Conservation (phyloP, 2,329 filamentous ascomycete genomes). For the Aspergillus chevalieri region DNA sequence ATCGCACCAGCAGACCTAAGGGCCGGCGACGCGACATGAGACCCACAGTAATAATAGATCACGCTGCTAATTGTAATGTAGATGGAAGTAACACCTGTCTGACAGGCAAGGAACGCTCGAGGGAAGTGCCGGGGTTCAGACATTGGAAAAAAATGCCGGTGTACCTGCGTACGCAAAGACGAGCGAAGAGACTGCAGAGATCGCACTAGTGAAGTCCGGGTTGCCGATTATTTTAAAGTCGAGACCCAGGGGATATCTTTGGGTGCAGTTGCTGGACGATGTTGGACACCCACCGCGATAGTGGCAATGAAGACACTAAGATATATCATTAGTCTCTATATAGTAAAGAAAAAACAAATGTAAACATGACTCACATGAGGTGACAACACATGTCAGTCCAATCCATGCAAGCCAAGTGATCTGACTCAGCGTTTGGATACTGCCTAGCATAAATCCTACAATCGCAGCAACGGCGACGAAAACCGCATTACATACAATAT, state of each 20-base stretch:
- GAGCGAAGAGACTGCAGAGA: slow-evolving; percentile 16
- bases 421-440: slow-evolving; percentile 27
- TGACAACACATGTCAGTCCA: slow-evolving; percentile 11
- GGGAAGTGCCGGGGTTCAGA: slow-evolving; percentile 23
- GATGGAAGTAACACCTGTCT: slow-evolving; percentile 23
- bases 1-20: too few species aligned
- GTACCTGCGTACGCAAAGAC: slow-evolving; percentile 19
- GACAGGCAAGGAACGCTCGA: slow-evolving; percentile 23
- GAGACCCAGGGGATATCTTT: slow-evolving; percentile 15
- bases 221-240: slow-evolving; percentile 18
- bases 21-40: too few species aligned
- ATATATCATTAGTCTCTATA: background rate
- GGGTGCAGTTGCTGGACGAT: slow-evolving; percentile 28
- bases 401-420: slow-evolving; percentile 31
- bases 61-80: slow-evolving; percentile 3
- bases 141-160: slow-evolving; percentile 28
- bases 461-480: slow-evolving; percentile 16
- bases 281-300: slow-evolving; percentile 25
- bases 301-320: slow-evolving; percentile 17
- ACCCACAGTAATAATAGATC: too few species aligned
- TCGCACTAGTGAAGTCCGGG: slow-evolving; percentile 15
- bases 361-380: slow-evolving; percentile 11
- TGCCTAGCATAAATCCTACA: slow-evolving; percentile 17
- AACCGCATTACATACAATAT: slow-evolving; percentile 23
- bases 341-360: background rate